phyloP scores from a whole-genome alignment of 2,329 filamentous ascomycete genomes.

The Pyricularia pennisetigena region DNA sequence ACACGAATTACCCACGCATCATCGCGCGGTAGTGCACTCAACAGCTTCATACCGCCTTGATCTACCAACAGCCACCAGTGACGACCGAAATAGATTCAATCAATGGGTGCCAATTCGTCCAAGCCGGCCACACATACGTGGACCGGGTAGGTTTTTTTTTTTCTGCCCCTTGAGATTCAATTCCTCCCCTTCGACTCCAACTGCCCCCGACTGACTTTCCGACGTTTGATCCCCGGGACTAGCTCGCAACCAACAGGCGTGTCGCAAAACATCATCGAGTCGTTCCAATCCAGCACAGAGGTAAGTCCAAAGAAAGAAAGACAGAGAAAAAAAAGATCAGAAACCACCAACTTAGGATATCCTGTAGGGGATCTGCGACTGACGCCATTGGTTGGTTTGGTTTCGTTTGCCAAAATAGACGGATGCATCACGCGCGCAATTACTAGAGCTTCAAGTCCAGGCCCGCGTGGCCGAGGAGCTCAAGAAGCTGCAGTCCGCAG shows the following conservation, averaged over 20 bases:
- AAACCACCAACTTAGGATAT: background rate
- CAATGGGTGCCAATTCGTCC: constrained; percentile 48
- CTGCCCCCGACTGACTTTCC: background rate
- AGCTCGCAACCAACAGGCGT: constrained; percentile 42
- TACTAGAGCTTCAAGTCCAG: constrained; percentile 81
- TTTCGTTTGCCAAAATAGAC: constrained; percentile 45
- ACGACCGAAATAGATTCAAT: background rate
- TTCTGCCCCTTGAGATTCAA: no score
- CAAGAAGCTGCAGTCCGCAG: constrained; percentile 62
- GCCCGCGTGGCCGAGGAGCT: constrained; percentile 79
- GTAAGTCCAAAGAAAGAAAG: no score
- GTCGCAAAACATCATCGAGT: constrained; percentile 74
- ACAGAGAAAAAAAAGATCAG: background rate
- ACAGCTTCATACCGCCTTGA: background rate
- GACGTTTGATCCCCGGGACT: constrained; percentile 4
- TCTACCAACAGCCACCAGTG: background rate
- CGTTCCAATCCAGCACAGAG: constrained; percentile 76
- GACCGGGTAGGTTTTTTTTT: constrained; percentile 45
- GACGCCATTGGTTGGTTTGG: background rate
- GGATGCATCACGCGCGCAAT: constrained; percentile 75
- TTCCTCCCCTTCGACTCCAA: background rate
- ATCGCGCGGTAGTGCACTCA: background rate
- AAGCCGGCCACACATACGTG: constrained; percentile 41
- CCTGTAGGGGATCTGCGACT: background rate
- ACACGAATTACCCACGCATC: background rate